Percentiles rank a stretch among this genome's conserved stretches.
Evolutionary conservation across 495 filamentous ascomycete species (phyloP).

Genomic region (Cudoniella acicularis): DNA sequence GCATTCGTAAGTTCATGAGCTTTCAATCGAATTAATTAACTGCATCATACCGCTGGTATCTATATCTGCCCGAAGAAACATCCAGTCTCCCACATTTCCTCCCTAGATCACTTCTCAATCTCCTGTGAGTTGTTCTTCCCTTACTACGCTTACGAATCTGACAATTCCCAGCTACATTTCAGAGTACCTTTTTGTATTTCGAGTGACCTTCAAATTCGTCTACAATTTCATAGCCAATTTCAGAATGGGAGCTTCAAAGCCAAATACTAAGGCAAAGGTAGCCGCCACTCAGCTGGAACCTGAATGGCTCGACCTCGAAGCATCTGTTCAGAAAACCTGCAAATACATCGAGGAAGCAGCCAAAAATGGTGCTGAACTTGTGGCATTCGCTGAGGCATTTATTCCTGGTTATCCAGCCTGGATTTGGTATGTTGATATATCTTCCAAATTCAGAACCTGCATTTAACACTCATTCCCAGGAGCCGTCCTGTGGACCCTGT

Average conservation of each 20-base stretch:
- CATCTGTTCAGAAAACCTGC: constrained; percentile 45
- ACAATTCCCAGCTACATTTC: neutral
- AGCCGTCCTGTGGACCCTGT: constrained; percentile 40
- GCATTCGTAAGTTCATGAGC: neutral
- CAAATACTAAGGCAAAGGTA: constrained; percentile 20
- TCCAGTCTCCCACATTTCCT: neutral
- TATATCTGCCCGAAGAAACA: neutral
- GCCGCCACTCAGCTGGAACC: constrained; percentile 50
- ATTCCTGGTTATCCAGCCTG: constrained; percentile 52
- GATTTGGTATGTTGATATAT: constrained; percentile 34
- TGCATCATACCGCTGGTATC: neutral
- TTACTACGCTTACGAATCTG: neutral
- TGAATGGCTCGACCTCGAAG: constrained; percentile 48
- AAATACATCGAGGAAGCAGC: constrained; percentile 49
- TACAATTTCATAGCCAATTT: neutral
- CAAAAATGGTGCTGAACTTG: constrained; percentile 41
- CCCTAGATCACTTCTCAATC: neutral
- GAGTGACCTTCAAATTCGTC: neutral
- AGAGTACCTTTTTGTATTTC: neutral
- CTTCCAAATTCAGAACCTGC: neutral
- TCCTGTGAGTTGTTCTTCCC: neutral
- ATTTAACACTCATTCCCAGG: constrained; percentile 23
- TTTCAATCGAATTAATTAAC: neutral
- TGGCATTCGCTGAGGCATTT: constrained; percentile 54
- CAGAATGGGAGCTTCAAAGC: neutral